phyloP scores from a whole-genome alignment of 306 rosid genomes.

The Ammopiptanthus mongolicus region DNA sequence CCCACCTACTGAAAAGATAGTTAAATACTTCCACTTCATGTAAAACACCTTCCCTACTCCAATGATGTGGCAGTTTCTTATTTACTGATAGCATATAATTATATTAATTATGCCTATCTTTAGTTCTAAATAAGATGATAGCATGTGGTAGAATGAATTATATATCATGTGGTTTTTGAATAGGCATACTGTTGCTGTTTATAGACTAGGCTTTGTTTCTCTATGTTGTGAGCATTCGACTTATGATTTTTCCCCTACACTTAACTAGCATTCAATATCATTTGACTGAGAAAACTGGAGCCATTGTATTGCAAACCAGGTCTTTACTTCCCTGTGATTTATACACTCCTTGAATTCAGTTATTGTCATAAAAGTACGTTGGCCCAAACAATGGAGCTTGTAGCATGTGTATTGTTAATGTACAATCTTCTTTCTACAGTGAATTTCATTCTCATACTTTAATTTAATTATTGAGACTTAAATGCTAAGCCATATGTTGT shows the following conservation, averaged over 20 bases:
- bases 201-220: not conserved
- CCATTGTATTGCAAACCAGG: not conserved
- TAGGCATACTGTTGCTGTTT: not conserved
- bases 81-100: not conserved
- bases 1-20: not conserved
- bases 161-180: slow-evolving; percentile 12
- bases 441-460: not conserved
- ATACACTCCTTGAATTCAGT: not conserved
- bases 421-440: slow-evolving; percentile 4
- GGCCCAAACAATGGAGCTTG: not conserved
- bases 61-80: not conserved
- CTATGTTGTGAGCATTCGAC: not conserved
- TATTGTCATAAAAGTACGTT: not conserved
- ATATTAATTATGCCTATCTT: not conserved
- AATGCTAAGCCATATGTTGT: not conserved
- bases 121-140: not conserved
- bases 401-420: not conserved
- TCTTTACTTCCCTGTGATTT: not conserved
- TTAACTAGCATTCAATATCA: not conserved
- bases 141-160: slow-evolving; percentile 9
- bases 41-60: not conserved
- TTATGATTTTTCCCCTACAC: not conserved
- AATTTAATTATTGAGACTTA: not conserved
- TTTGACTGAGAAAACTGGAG: not conserved
- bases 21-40: slow-evolving; percentile 8